Evolutionary conservation across 2,329 filamentous ascomycete species (phyloP).

Genomic region (Didymella pomorum): DNA sequence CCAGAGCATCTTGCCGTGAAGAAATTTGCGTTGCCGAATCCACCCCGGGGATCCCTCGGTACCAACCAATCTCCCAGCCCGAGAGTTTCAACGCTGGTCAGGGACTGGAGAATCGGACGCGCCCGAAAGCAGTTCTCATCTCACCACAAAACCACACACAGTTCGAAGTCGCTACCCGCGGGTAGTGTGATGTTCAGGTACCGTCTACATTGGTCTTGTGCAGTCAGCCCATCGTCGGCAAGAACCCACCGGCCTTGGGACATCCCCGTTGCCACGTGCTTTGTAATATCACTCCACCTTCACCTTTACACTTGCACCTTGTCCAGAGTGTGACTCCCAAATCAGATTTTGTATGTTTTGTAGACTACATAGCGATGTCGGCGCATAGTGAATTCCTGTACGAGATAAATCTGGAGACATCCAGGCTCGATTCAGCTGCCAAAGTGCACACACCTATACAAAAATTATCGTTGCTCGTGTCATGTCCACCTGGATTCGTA

Average conservation of each 20-base stretch:
- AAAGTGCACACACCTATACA: constrained; percentile 20
- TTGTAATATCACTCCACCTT: constrained; percentile 18
- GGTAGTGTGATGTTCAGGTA: constrained; percentile 14
- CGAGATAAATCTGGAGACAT: constrained; percentile 15
- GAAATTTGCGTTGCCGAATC: constrained; percentile 21
- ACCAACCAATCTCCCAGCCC: constrained; percentile 15
- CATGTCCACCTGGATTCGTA: constrained; percentile 15
- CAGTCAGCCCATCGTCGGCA: constrained; percentile 15
- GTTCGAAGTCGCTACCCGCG: constrained; percentile 1
- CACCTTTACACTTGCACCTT: neutral
- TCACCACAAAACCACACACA: constrained; percentile 17
- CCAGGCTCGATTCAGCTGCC: constrained; percentile 11
- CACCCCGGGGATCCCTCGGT: constrained; percentile 17
- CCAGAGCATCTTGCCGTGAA: constrained; percentile 18
- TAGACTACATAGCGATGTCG: constrained; percentile 20
- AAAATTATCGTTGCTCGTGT: constrained; percentile 13
- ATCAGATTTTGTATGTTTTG: constrained; percentile 10
- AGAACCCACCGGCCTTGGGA: neutral
- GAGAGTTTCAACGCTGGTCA: constrained; percentile 2
- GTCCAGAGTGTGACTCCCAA: constrained; percentile 4
- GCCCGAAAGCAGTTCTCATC: constrained; percentile 18
- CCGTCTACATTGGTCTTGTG: constrained; percentile 2
- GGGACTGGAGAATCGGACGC: constrained; percentile 15
- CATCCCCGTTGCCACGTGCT: constrained; percentile 20
- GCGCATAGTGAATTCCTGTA: constrained; percentile 13